Conservation (phyloP, 2,329 filamentous ascomycete genomes). For the Epichloe amarillans region DNA sequence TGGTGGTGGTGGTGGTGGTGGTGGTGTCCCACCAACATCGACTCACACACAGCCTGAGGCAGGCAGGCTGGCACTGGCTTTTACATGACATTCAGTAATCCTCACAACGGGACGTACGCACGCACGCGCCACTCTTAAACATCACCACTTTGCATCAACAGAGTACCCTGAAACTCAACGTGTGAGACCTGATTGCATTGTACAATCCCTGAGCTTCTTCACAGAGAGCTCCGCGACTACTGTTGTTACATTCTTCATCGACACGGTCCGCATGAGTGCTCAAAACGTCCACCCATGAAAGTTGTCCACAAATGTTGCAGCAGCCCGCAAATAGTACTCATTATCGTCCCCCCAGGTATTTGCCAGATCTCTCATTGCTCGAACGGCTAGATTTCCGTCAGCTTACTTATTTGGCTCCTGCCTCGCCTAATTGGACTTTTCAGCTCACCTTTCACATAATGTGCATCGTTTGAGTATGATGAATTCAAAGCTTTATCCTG, state of each 20-base stretch:
- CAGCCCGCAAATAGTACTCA: constrained; percentile 51
- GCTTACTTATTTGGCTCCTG: background rate
- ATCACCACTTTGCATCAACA: no score
- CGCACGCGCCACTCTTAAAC: no score
- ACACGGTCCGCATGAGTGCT: background rate
- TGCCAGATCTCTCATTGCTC: constrained; percentile 62
- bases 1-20: no score
- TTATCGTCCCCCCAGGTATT: constrained; percentile 64
- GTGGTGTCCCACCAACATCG: no score
- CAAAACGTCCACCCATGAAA: constrained; percentile 53
- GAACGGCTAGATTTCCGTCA: constrained; percentile 35
- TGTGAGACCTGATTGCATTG: no score
- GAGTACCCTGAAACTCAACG: no score
- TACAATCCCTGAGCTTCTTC: no score
- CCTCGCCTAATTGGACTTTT: background rate
- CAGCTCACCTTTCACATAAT: constrained; percentile 65
- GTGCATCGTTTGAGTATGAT: constrained; percentile 55
- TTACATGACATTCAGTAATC: no score
- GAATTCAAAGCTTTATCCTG: constrained; percentile 57
- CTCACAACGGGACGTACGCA: no score
- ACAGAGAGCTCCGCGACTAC: no score
- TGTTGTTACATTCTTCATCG: background rate
- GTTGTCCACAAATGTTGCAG: constrained; percentile 59
- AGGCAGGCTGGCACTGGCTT: no score
- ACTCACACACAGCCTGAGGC: no score